phyloP scores from a whole-genome alignment of 257 asterid genomes.

The Scutellaria galericulata region DNA sequence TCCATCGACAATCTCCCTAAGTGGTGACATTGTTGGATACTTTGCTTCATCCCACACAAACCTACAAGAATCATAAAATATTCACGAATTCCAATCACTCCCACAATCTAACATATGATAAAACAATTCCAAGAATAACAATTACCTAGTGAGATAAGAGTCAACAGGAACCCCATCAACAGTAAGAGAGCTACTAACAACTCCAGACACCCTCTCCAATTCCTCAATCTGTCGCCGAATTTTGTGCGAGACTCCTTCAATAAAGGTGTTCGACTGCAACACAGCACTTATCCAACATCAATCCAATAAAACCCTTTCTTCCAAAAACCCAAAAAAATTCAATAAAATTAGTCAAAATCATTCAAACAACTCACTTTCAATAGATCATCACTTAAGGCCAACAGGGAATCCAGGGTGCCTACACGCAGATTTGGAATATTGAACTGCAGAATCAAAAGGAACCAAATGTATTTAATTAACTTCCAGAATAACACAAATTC shows the following conservation, averaged over 20 bases:
- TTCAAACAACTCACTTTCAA: conserved; percentile 56
- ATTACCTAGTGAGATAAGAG: conserved; percentile 85
- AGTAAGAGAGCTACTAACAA: conserved; percentile 76
- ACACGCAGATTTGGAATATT: conserved; percentile 92
- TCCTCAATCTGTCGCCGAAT: conserved; percentile 90
- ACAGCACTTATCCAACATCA: not conserved
- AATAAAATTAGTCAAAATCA: conserved; percentile 6
- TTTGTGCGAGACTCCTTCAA: conserved; percentile 87
- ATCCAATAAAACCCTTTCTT: not conserved
- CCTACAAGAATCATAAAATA: conserved; percentile 45
- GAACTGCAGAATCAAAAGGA: conserved; percentile 57
- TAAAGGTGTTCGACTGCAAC: conserved; percentile 78
- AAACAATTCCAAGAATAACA: not conserved
- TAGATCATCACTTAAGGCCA: conserved; percentile 86
- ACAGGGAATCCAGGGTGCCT: conserved; percentile 81
- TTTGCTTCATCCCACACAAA: conserved; percentile 93
- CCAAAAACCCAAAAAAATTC: conserved; percentile 25
- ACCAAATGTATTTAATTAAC: conserved; percentile 4
- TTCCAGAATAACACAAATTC: not conserved
- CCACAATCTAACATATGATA: not conserved
- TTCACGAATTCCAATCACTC: conserved; percentile 23
- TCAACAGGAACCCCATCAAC: conserved; percentile 97
- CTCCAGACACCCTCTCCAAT: conserved; percentile 82
- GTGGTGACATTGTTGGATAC: conserved; percentile 87
- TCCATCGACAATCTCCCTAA: conserved; percentile 80